Percentiles rank a stretch among this genome's conserved stretches.
Conservation (phyloP, 2,329 filamentous ascomycete species). For the Scedosporium minutisporum region DNA sequence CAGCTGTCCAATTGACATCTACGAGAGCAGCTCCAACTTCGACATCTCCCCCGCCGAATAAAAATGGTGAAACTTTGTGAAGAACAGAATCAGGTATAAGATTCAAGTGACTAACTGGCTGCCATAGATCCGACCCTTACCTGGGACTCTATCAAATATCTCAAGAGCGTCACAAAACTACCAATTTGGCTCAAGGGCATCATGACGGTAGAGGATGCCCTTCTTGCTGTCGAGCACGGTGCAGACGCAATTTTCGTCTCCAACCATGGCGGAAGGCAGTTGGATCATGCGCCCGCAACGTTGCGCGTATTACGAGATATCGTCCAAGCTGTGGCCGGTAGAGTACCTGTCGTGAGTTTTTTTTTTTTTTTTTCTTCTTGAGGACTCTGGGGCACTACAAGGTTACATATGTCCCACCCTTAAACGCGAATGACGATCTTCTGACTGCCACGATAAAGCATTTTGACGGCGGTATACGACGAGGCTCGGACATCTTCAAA, state of each 20-base stretch:
- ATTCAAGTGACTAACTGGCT: neutral
- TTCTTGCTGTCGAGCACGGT: conserved; percentile 25
- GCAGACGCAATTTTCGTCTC: conserved; percentile 30
- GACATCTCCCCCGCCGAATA: neutral
- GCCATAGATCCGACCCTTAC: conserved; percentile 7
- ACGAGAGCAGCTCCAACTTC: neutral
- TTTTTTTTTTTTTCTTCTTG: neutral
- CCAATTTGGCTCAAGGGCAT: conserved; percentile 33
- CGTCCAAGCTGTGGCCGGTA: neutral
- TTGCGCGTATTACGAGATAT: conserved; percentile 13
- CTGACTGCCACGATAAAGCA: neutral
- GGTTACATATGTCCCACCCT: neutral
- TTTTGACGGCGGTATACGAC: conserved; percentile 29
- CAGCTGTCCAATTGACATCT: neutral
- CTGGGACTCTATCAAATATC: conserved; percentile 9
- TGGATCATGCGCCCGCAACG: conserved; percentile 24
- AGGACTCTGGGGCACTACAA: too few relatives aligned
- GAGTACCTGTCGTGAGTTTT: neutral
- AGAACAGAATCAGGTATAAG: neutral
- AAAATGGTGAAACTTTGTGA: neutral
- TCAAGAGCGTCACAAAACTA: conserved; percentile 9
- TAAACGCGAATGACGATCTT: too few relatives aligned
- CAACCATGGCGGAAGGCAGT: conserved; percentile 33
- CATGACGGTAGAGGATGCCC: conserved; percentile 28
- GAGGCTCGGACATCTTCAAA: conserved; percentile 30